These are phyloP conservation scores for Xylaria sp. DNA, from an alignment of 2,329 filamentous ascomycete species.

Conservation along the genomic window DNA sequence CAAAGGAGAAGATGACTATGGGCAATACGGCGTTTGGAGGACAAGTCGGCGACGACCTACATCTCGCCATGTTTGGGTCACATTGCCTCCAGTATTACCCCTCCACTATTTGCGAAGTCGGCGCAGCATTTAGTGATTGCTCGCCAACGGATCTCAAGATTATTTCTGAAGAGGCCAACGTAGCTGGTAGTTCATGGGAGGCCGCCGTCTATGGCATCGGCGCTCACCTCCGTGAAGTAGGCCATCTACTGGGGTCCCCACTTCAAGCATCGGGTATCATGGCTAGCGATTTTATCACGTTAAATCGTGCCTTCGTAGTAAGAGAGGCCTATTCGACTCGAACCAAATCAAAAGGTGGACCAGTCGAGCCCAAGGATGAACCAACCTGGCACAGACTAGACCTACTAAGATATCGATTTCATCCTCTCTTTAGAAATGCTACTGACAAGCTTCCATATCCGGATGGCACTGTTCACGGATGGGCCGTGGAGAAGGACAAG, in stretches of 20 bases:
- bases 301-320: constrained; percentile 85
- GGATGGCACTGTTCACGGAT: constrained; percentile 86
- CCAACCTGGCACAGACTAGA: constrained; percentile 93
- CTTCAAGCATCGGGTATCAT: constrained; percentile 94
- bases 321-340: constrained; percentile 88
- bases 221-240: constrained; percentile 90
- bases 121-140: constrained; percentile 88
- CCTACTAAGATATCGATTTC: constrained; percentile 85
- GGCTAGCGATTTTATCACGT: constrained; percentile 84
- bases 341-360: constrained; percentile 83
- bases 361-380: constrained; percentile 81
- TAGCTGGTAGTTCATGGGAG: constrained; percentile 93
- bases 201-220: constrained; percentile 95
- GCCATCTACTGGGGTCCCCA: constrained; percentile 89
- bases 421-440: constrained; percentile 89
- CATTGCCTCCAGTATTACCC: constrained; percentile 94
- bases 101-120: constrained; percentile 86
- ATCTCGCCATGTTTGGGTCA: constrained; percentile 91
- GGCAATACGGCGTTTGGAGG: constrained; percentile 89
- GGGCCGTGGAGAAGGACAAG: constrained; percentile 81
- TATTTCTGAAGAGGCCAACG: constrained; percentile 86
- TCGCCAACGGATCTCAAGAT: constrained; percentile 84
- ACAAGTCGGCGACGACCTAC: constrained; percentile 74
- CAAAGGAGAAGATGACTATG: constrained; percentile 72
- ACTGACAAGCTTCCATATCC: constrained; percentile 72